phyloP scores from a whole-genome alignment of 1,139 yeast species.

The Spathaspora sp. region DNA sequence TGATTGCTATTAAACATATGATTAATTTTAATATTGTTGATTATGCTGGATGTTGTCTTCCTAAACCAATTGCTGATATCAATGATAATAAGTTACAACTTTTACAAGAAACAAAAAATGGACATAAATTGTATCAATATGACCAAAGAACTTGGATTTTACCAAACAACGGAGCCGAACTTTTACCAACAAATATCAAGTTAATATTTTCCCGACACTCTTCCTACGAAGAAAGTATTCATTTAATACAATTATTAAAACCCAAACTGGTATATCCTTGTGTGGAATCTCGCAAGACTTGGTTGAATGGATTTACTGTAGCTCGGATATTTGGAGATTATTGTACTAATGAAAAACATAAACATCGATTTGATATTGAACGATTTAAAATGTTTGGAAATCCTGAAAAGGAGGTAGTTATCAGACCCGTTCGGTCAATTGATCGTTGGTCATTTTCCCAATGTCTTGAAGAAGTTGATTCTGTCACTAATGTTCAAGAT shows the following conservation, averaged over 20 bases:
- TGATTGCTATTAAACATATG: constrained; percentile 32
- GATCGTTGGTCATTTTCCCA: constrained; percentile 37
- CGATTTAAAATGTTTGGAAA: constrained; percentile 22
- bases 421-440: constrained; percentile 24
- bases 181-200: constrained; percentile 41
- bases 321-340: constrained; percentile 43
- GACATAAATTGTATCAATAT: constrained; percentile 24
- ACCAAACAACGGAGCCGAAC: constrained; percentile 24
- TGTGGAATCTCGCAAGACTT: constrained; percentile 31
- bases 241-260: constrained; percentile 35
- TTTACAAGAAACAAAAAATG: constrained; percentile 20
- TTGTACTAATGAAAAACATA: constrained; percentile 20
- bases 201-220: constrained; percentile 57
- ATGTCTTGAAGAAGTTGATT: constrained; percentile 29
- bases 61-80: constrained; percentile 20
- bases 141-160: constrained; percentile 29
- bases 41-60: constrained; percentile 28
- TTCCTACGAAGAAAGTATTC: constrained; percentile 45
- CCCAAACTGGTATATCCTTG: constrained; percentile 51
- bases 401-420: constrained; percentile 15
- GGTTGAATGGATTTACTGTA: constrained; percentile 47
- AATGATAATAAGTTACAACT: constrained; percentile 17
- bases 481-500: constrained; percentile 13
- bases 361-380: constrained; percentile 31
- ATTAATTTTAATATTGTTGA: constrained; percentile 41